Percentiles rank a stretch among this genome's conserved stretches.
Evolutionary conservation across 164 flowering plant genomes (phyloP).

Genomic region (Buxus sempervirens): DNA sequence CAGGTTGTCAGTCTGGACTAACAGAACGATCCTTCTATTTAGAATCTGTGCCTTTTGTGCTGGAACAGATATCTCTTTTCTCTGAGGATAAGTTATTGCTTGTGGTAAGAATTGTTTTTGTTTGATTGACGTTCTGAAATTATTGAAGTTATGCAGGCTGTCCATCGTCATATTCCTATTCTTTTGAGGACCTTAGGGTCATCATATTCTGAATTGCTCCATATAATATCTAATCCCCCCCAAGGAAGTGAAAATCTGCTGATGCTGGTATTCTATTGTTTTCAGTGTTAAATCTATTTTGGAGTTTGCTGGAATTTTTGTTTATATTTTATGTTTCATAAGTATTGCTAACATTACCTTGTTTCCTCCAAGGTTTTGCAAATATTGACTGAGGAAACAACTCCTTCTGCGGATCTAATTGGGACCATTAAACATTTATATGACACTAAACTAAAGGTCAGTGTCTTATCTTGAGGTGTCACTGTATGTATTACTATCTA

Average conservation of each 20-base stretch:
- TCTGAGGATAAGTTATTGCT: background rate
- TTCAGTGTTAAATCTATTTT: background rate
- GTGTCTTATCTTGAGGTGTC: background rate
- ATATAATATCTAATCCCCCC: slow-evolving; percentile 88
- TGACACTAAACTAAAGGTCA: slow-evolving; percentile 89
- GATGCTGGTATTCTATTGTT: slow-evolving; percentile 49
- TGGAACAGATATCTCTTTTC: background rate
- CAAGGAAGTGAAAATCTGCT: slow-evolving; percentile 91
- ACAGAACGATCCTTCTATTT: background rate
- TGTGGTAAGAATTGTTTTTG: background rate
- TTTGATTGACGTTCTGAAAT: background rate
- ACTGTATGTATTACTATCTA: background rate
- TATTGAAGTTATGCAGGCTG: slow-evolving; percentile 52
- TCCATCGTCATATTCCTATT: slow-evolving; percentile 86
- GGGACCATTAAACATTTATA: slow-evolving; percentile 82
- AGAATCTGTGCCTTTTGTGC: background rate
- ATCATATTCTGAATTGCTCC: slow-evolving; percentile 68
- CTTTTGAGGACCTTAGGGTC: slow-evolving; percentile 77
- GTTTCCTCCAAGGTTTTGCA: slow-evolving; percentile 62
- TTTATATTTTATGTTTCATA: slow-evolving; percentile 6
- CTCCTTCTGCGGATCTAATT: slow-evolving; percentile 74
- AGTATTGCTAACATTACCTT: slow-evolving; percentile 13
- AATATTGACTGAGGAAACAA: slow-evolving; percentile 67
- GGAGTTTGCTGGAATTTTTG: background rate
- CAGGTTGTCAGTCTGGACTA: background rate